A percentile compares a stretch with the other conserved stretches of the same genome.
Evolutionary conservation across 2,329 filamentous ascomycete species (phyloP).

Genomic region (Aspergillus felis): DNA sequence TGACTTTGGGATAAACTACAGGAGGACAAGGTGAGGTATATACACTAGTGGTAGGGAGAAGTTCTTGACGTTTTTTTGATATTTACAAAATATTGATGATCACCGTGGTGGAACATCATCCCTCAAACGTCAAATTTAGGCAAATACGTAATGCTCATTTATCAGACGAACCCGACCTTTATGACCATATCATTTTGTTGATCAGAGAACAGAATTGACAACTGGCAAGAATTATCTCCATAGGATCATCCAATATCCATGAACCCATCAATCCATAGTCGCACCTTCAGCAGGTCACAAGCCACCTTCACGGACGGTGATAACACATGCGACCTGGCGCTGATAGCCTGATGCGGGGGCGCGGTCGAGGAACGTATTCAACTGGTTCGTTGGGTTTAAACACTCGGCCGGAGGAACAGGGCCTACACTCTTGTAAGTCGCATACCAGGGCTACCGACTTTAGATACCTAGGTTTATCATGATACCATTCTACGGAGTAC

Average conservation of each 20-base stretch:
- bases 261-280: background rate
- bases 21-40: background rate
- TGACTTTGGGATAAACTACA: background rate
- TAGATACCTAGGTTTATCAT: background rate
- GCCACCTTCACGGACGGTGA: conserved; percentile 3
- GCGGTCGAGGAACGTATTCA: conserved; percentile 22
- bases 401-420: conserved; percentile 6
- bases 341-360: conserved; percentile 13
- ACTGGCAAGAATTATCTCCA: background rate
- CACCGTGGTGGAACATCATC: background rate
- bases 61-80: background rate
- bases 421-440: background rate
- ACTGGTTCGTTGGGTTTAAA: conserved; percentile 18
- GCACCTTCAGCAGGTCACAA: conserved; percentile 12
- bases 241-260: background rate
- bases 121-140: background rate
- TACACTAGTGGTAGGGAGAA: background rate
- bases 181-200: background rate
- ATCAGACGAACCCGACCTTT: background rate
- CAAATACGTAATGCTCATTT: background rate
- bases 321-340: conserved; percentile 15
- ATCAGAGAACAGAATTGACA: background rate
- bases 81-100: background rate
- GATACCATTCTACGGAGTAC: background rate
- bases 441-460: background rate